phyloP scores from a whole-genome alignment of 345 rosid genomes.

The Euphorbia peplus region DNA sequence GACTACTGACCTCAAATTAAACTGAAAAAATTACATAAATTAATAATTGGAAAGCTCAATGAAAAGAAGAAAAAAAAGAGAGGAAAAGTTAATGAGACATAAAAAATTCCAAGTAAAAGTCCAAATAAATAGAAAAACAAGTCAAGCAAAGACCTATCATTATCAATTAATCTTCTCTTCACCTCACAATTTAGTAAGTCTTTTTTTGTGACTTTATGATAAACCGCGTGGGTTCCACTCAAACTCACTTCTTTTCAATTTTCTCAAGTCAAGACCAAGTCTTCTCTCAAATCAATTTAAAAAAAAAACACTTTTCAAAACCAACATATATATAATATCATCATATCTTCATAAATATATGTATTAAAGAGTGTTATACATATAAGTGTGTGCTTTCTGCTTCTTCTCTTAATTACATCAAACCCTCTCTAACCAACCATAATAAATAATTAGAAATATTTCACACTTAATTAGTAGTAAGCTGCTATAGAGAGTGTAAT shows the following conservation, averaged over 20 bases:
- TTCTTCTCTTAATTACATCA: too few species aligned
- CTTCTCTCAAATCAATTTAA: slow-evolving; percentile 26
- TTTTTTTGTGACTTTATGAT: slow-evolving; percentile 13
- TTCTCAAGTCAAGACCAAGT: slow-evolving; percentile 9
- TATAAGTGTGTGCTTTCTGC: too few species aligned
- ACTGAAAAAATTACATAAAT: too few species aligned
- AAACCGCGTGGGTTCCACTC: slow-evolving; percentile 54
- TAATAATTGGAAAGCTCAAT: too few species aligned
- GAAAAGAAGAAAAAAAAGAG: too few species aligned
- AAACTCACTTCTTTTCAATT: background rate
- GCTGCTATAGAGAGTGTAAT: background rate
- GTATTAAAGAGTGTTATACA: background rate
- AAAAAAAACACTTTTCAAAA: too few species aligned
- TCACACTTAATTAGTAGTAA: background rate
- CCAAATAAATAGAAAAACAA: slow-evolving; percentile 18
- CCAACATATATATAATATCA: too few species aligned
- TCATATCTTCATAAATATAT: too few species aligned
- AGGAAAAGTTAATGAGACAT: too few species aligned
- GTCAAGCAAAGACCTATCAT: slow-evolving; percentile 22
- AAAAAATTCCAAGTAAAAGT: slow-evolving; percentile 39
- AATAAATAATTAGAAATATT: too few species aligned
- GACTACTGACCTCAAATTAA: too few species aligned
- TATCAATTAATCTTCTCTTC: slow-evolving; percentile 17
- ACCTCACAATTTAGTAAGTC: background rate
- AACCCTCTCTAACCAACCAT: too few species aligned